Conservation (phyloP, 306 rosid genomes). For the Pyrus communis region DNA sequence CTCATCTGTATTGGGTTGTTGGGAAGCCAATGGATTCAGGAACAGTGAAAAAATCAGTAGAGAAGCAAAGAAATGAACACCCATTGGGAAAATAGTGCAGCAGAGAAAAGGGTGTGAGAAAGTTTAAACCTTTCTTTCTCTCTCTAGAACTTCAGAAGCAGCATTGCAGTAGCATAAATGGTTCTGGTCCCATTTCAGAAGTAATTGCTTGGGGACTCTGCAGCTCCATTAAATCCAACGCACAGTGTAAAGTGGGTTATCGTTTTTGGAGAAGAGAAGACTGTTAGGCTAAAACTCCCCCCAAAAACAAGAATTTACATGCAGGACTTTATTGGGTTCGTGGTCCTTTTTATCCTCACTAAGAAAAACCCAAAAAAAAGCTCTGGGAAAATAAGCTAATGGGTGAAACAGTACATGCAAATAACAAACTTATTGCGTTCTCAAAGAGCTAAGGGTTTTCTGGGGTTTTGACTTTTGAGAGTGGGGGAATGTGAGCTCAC, state of each 20-base stretch:
- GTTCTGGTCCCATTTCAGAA: slow-evolving; percentile 20
- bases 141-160: slow-evolving; percentile 26
- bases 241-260: background rate
- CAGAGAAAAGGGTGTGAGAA: slow-evolving; percentile 8
- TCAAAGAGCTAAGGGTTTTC: slow-evolving; percentile 1
- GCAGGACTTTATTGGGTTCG: background rate
- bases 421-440: slow-evolving; percentile 9
- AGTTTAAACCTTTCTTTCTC: background rate
- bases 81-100: slow-evolving; percentile 40
- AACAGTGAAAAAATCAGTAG: slow-evolving; percentile 54
- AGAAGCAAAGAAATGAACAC: slow-evolving; percentile 49
- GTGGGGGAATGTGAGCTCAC: slow-evolving; percentile 37
- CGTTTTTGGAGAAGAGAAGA: background rate
- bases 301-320: slow-evolving; percentile 4
- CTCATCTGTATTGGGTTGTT: slow-evolving; percentile 83
- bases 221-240: slow-evolving; percentile 21
- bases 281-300: background rate
- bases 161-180: slow-evolving; percentile 23
- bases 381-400: background rate
- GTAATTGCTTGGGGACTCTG: slow-evolving; percentile 23
- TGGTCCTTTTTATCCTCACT: background rate
- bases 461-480: slow-evolving; percentile 23
- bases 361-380: background rate
- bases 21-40: slow-evolving; percentile 59
- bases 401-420: background rate